Conservation (phyloP, 2,329 filamentous ascomycete species). For the Fusarium mangiferae region DNA sequence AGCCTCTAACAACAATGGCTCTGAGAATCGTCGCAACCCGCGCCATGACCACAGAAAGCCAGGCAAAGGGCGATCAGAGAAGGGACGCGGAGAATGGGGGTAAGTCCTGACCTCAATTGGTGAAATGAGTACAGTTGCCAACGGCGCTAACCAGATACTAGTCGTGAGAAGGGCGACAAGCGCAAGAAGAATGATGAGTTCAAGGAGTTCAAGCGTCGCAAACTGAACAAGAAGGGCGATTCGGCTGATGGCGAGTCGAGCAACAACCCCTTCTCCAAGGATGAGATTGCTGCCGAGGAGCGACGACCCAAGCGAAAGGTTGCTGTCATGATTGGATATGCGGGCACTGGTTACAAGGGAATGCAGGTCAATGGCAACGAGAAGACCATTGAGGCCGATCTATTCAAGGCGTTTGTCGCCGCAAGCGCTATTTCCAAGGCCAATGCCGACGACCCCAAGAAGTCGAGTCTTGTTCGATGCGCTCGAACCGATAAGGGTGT, state of each 20-base stretch:
- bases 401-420: constrained; percentile 90
- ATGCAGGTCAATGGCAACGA: constrained; percentile 89
- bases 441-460: constrained; percentile 96
- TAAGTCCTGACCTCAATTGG: constrained; percentile 24
- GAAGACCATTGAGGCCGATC: constrained; percentile 94
- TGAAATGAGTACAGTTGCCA: constrained; percentile 37
- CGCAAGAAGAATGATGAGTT: constrained; percentile 54
- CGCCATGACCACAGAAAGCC: constrained; percentile 45
- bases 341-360: constrained; percentile 94
- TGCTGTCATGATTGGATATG: constrained; percentile 94
- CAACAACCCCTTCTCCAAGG: constrained; percentile 68
- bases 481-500: constrained; percentile 98
- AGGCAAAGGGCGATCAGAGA: constrained; percentile 45
- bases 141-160: constrained; percentile 50
- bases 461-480: constrained; percentile 92
- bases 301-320: constrained; percentile 95
- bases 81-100: constrained; percentile 47
- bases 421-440: constrained; percentile 96
- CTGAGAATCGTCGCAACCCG: constrained; percentile 43
- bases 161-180: constrained; percentile 52
- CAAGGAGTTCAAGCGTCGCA: constrained; percentile 55
- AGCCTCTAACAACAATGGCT: constrained; percentile 25
- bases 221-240: constrained; percentile 52
- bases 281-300: constrained; percentile 88
- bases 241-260: constrained; percentile 43